These are phyloP conservation scores for Paxillus rubicundulus DNA, from an alignment of 768 basidiomycete species.

Conservation along the genomic window DNA sequence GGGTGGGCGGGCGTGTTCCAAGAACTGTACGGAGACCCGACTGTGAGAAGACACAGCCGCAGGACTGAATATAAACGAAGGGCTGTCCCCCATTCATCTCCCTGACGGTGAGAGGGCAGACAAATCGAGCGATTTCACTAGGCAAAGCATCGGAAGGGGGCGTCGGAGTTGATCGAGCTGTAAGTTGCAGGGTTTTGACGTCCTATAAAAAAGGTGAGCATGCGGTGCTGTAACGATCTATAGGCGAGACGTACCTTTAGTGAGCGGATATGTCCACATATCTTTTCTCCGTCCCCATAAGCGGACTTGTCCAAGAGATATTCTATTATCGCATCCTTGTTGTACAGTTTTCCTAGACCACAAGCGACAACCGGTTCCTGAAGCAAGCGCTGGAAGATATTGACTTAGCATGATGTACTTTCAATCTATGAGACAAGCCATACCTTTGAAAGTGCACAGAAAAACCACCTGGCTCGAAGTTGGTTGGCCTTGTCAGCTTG, in stretches of 20 bases:
- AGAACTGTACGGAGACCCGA: constrained; percentile 67
- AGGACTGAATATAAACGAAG: constrained; percentile 82
- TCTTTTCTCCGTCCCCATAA: constrained; percentile 88
- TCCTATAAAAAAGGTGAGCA: constrained; percentile 51
- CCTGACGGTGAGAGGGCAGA: constrained; percentile 88
- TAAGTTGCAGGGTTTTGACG: constrained; percentile 78
- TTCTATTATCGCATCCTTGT: constrained; percentile 92
- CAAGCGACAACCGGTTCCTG: constrained; percentile 90
- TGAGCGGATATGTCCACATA: constrained; percentile 89
- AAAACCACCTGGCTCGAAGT: constrained; percentile 83
- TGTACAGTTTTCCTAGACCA: constrained; percentile 91
- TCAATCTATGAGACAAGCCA: background rate
- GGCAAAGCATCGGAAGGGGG: constrained; percentile 34
- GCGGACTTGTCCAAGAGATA: constrained; percentile 78
- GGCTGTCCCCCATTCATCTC: constrained; percentile 93
- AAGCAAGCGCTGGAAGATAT: constrained; percentile 61
- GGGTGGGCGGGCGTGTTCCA: constrained; percentile 27
- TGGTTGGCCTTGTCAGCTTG: constrained; percentile 91
- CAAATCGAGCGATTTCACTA: constrained; percentile 63
- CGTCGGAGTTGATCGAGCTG: constrained; percentile 59
- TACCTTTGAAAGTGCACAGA: constrained; percentile 95
- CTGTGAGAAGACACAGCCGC: constrained; percentile 91
- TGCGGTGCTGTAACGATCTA: background rate
- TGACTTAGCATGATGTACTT: background rate
- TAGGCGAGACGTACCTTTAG: constrained; percentile 64